Conservation (phyloP, 1,139 yeast species). For the Eremothecium sinecaudum region DNA sequence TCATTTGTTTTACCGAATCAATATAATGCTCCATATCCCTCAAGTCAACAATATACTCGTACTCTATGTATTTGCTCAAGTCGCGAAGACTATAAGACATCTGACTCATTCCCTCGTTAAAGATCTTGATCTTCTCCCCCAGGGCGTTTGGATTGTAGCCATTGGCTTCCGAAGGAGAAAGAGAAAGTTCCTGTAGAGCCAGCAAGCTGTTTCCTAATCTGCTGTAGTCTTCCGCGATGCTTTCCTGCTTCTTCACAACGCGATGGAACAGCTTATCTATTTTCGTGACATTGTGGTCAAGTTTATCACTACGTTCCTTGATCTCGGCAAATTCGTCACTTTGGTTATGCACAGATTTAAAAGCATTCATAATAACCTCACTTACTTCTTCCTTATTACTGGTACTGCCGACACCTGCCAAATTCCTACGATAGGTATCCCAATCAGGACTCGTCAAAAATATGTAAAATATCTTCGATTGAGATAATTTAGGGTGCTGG, state of each 20-base stretch:
- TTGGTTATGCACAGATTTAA: constrained; percentile 68
- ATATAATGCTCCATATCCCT: constrained; percentile 86
- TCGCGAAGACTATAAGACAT: constrained; percentile 39
- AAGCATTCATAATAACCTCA: constrained; percentile 86
- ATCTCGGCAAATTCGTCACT: constrained; percentile 77
- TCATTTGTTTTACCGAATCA: constrained; percentile 59
- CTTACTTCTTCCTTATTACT: constrained; percentile 38
- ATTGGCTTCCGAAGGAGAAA: constrained; percentile 16
- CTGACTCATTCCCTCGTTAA: constrained; percentile 45
- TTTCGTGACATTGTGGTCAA: constrained; percentile 71
- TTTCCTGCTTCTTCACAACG: constrained; percentile 63
- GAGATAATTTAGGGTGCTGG: constrained; percentile 60
- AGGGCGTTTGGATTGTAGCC: constrained; percentile 29
- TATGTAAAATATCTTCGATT: constrained; percentile 61
- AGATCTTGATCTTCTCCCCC: constrained; percentile 43
- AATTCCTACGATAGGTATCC: constrained; percentile 65
- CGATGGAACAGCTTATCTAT: constrained; percentile 71
- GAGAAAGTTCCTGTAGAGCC: constrained; percentile 53
- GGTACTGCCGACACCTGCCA: constrained; percentile 29
- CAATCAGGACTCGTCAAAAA: constrained; percentile 79
- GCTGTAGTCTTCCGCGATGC: constrained; percentile 61
- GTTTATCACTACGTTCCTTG: constrained; percentile 68
- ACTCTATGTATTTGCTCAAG: constrained; percentile 61
- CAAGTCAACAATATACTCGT: constrained; percentile 69
- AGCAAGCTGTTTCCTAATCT: constrained; percentile 63